Percentiles rank a stretch among this genome's conserved stretches.
Conservation (phyloP, 176 grass and related monocot species). For the Canna indica region DNA sequence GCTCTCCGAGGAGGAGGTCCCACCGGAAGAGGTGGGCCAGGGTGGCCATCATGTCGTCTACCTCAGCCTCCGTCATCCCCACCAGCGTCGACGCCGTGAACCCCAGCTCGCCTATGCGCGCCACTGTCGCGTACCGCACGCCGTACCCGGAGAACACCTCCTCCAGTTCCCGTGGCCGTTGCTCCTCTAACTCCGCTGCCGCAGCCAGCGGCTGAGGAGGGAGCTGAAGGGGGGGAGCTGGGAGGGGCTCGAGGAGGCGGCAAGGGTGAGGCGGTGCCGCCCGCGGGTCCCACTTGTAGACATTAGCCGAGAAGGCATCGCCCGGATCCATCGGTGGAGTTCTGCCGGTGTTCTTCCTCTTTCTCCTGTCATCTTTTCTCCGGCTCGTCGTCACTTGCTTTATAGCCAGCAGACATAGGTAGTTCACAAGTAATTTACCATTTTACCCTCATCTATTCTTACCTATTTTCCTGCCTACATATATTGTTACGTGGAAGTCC, state of each 20-base stretch:
- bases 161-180: conserved; percentile 31
- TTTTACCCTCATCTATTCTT: not conserved
- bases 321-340: conserved; percentile 6
- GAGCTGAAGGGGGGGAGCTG: not conserved
- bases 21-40: conserved; percentile 74
- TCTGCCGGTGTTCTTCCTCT: not conserved
- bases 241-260: not conserved
- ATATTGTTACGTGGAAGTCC: no score
- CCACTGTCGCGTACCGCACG: conserved; percentile 40
- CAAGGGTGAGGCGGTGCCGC: conserved; percentile 7
- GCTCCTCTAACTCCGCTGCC: not conserved
- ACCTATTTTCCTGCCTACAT: not conserved
- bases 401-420: not conserved
- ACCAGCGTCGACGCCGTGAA: conserved; percentile 45
- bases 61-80: conserved; percentile 61
- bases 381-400: not conserved
- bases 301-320: conserved; percentile 14
- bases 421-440: not conserved
- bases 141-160: conserved; percentile 35
- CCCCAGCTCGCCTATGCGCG: conserved; percentile 35
- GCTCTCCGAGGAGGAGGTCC: conserved; percentile 92
- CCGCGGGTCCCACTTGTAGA: conserved; percentile 39
- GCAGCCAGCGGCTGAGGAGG: not conserved
- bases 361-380: no score
- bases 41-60: conserved; percentile 95